Base-by-base conservation (phyloP, 139 green algal genomes). In the Ostreobium quekettii region DNA sequence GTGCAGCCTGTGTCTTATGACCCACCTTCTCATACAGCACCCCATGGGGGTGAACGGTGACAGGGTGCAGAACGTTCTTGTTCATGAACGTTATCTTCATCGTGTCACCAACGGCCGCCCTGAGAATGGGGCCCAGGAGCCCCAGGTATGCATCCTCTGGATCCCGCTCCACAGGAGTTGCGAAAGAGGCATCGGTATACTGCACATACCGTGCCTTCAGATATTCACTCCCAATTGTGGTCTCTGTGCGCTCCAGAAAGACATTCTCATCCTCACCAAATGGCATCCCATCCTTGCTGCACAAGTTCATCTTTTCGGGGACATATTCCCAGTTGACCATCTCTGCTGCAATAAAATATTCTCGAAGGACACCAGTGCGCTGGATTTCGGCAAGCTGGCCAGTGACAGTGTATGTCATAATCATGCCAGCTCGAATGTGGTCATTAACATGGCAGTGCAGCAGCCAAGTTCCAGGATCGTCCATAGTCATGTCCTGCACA, bases 151-250 rank as follows among this genome's bases (percentile, higher is more conserved):
- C 1, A 28, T 24, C 49, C 6, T 61, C 5, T 5, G 49, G n/a
- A 7, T 26, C 49, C 49, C 62, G 1, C 49, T 59, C 48, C 64
- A 77, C 56, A 11, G 35, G 35, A 2, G 19, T 62, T 0, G 64
- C 85, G 78, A 90, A 92, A n/a, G 57, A 87, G 47, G 37, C 81
- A 56, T 92, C 83, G 0, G 81, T 90, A 76, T 87, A 92, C 72
- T 88, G 80, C 2, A 78, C 3, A 64, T 82, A 91, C 19, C 65
- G 46, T 0, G 74, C 83, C 78, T 89, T 89, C 35, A 73, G 35
- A 47, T 81, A 85, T 47, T 68, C 72, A 72, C 56, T 63, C 33
- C 84, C 85, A 24, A 87, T 76, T 39, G 61, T 48, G 46, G 59
- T 48, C 42, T 46, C 47, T 29, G 56, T 67, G 8, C 59, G n/a